Base-by-base conservation (phyloP, 2,329 filamentous ascomycete species). In the Fusarium humuli region DNA sequence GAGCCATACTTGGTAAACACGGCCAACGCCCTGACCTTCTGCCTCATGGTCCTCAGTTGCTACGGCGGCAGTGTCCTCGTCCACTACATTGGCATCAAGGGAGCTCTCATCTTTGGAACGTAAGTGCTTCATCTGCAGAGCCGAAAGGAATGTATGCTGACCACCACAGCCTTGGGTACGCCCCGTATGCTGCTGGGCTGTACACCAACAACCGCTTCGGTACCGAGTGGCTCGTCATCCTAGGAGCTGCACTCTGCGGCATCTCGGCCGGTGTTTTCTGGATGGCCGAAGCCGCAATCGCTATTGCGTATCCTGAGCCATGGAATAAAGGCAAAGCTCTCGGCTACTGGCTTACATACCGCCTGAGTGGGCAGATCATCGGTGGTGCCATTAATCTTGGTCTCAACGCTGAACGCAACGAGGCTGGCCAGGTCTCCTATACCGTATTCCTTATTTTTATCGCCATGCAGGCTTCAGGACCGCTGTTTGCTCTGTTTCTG, bases 261-360 rank as follows among this genome's bases (percentile, higher is more conserved):
- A 83, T 92, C 32, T 90, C 88, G 0, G 91, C 91, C 0, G 91
- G 91, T 0, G 83, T 93, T 0, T 93, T 93, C 78, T 94, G 91
- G 91, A 90, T 90, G 83, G 88, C 91, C 0, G 91, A 94, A 78
- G 90, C 90, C 1, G 91, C 91, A 1, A 92, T 94, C 60, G 91
- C 91, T 0, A 86, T 93, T 22, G 85, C 88, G 0, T 94, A 94
- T 69, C 91, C 91, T 0, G 91, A 93, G 72, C 90, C 90, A 0
- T 88, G 87, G 75, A 91, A 91, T 49, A 85, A 87, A 56, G 90
- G 89, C 0, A 85, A 85, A 18, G 87, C 89, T 20, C 80, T 93
- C 0, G 91, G 90, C 0, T 89, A 91, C 73, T 94, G 91, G 91
- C 82, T 93, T 6, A 84, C 81, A 0, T 87, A 81, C 68, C 81